Evolutionary conservation across 306 rosid species (phyloP).

Genomic region (Prunus davidiana): DNA sequence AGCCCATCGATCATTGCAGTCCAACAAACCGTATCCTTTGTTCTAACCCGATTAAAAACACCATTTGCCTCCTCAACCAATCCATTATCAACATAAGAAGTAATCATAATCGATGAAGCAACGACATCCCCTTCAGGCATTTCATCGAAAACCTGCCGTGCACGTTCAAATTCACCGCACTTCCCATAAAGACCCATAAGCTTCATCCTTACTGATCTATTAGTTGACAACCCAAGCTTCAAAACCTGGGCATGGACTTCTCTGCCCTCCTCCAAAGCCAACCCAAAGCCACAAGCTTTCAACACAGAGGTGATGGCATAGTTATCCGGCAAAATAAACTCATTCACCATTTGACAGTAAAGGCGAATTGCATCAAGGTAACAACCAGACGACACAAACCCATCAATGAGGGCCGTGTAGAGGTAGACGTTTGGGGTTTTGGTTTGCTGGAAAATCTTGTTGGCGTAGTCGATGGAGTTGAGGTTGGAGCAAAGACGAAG

Average conservation of each 20-base stretch:
- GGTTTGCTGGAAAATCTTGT: conserved; percentile 26
- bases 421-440: conserved; percentile 42
- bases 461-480: conserved; percentile 33
- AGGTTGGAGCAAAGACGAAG: conserved; percentile 31
- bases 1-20: conserved; percentile 20
- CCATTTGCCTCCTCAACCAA: conserved; percentile 32
- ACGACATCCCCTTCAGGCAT: conserved; percentile 45
- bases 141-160: conserved; percentile 33
- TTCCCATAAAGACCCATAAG: conserved; percentile 38
- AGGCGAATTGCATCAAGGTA: conserved; percentile 28
- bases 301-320: conserved; percentile 36
- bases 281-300: conserved; percentile 38
- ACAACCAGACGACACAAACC: conserved; percentile 30
- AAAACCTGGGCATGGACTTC: conserved; percentile 39
- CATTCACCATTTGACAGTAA: conserved; percentile 25
- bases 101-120: conserved; percentile 32
- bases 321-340: conserved; percentile 26
- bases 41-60: conserved; percentile 21
- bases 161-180: conserved; percentile 29
- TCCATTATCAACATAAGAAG: conserved; percentile 26
- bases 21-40: conserved; percentile 24
- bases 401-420: conserved; percentile 45
- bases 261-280: conserved; percentile 22
- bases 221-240: conserved; percentile 39
- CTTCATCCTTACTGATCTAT: conserved; percentile 37